Evolutionary conservation across 2,329 filamentous ascomycete genomes (phyloP), one percentile per base, ranked within the genome.

Genomic region (Dichotomopilus funicola): DNA sequence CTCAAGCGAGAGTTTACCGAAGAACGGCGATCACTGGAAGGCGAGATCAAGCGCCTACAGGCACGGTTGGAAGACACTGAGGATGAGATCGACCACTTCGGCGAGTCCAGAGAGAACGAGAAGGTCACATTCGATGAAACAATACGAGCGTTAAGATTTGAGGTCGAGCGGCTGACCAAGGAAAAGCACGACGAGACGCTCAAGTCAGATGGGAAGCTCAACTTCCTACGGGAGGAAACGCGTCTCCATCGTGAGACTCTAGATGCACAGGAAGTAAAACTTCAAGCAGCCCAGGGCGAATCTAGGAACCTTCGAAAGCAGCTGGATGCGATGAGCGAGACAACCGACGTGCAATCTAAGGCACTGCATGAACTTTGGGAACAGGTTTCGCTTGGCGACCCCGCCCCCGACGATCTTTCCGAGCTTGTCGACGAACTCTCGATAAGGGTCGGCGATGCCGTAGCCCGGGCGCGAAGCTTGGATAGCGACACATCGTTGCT

Each of bases 1-100:
- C 82, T 95, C 61, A 90, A 96, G 70, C 84, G 83, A 33, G 94
- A 97, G 66, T 96, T 96, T 63, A 78, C 88, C 38, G 84, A 86
- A 49, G 92, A 97, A 70, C 83, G 94, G 41, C 89, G 88, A 65
- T 87, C 85, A 8, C 76, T 97, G 0, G 89, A 96, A 63, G 78
- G 82, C 12, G 91, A 97, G 67, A 85, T 94, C 55, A 86, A 85
- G 63, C 80, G 81, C 11, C 79, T 91, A 55, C 91, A 87, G 66
- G 78, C 85, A 53, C 87, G 86, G 51, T 76, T 94, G 0, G 94
- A 97, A 67, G 90, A 97, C 63, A 80, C 88, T 5, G 94, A 99
- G 71, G 91, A 96, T 65, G 91, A 96, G 66, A 82, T 97, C 51
- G 91, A 96, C 64, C 81, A 90, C 57, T 82, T 92, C 53, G 79